phyloP scores from a whole-genome alignment of 306 rosid genomes.

The Begonia fuchsioides region DNA sequence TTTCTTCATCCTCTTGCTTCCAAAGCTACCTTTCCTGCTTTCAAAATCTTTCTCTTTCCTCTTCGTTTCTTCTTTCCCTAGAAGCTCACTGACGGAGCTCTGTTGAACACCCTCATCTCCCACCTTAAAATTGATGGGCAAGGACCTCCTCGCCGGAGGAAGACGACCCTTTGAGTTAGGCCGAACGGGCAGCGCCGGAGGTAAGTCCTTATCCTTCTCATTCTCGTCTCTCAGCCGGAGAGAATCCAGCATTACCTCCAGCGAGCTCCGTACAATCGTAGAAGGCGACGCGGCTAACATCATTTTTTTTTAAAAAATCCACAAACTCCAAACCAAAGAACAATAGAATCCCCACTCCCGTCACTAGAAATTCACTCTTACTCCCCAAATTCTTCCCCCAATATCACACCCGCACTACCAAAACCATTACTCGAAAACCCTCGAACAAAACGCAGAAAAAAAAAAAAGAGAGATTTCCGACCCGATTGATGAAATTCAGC shows the following conservation, averaged over 20 bases:
- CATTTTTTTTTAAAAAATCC: conserved; percentile 18
- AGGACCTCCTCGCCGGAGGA: conserved; percentile 54
- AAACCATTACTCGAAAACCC: too few relatives aligned
- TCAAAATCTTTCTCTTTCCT: too few relatives aligned
- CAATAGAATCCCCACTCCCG: too few relatives aligned
- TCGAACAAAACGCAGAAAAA: too few relatives aligned
- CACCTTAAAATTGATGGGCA: conserved; percentile 39
- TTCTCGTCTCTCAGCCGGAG: conserved; percentile 63
- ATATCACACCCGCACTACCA: too few relatives aligned
- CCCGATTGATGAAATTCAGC: too few relatives aligned
- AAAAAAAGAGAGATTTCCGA: too few relatives aligned
- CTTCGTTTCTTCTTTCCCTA: conserved; percentile 27
- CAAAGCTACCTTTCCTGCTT: too few relatives aligned
- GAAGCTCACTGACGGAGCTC: conserved; percentile 13
- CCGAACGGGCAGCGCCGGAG: conserved; percentile 92
- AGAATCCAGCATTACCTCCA: conserved; percentile 92
- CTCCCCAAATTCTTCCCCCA: too few relatives aligned
- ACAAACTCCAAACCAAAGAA: conserved; percentile 3
- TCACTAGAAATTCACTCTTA: too few relatives aligned
- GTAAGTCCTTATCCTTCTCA: conserved; percentile 67
- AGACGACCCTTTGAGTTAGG: conserved; percentile 64
- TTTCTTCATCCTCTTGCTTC: conserved; percentile 42
- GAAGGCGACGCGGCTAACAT: conserved; percentile 56
- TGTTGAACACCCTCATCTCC: conserved; percentile 13
- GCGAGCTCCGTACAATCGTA: conserved; percentile 60